Conservation (phyloP, 2,329 filamentous ascomycete genomes). For the Ceratocystis alfenasii region DNA sequence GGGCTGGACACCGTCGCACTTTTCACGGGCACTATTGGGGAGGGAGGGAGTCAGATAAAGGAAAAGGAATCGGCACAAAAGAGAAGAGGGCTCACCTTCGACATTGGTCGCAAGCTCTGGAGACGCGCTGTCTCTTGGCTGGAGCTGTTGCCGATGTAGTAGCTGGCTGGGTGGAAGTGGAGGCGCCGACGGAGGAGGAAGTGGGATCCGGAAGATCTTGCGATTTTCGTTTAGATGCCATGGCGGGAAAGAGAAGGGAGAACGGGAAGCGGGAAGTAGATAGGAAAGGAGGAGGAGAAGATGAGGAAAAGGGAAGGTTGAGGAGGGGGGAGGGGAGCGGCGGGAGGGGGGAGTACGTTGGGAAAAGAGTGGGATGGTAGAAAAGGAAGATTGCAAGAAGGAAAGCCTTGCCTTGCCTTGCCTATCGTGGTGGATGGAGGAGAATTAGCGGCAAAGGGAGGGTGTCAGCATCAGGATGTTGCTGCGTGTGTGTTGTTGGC, state of each 20-base stretch:
- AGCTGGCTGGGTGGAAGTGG: constrained; percentile 23
- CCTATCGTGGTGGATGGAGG: not conserved
- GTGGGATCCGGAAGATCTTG: constrained; percentile 24
- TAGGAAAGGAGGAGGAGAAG: not conserved
- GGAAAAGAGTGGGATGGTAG: not conserved
- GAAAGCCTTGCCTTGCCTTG: too few species aligned
- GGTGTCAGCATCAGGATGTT: not conserved
- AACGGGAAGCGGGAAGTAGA: not conserved
- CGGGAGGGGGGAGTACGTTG: not conserved
- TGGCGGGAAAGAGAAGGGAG: constrained; percentile 22
- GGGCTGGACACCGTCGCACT: constrained; percentile 59
- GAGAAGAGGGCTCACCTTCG: constrained; percentile 29
- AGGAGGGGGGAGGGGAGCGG: not conserved
- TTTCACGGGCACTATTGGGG: constrained; percentile 45
- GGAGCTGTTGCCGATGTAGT: constrained; percentile 27
- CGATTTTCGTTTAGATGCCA: constrained; percentile 33
- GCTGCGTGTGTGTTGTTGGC: not conserved
- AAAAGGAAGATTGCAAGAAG: constrained; percentile 6
- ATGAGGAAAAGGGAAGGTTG: not conserved
- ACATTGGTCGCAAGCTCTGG: constrained; percentile 58
- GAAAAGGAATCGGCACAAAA: not conserved
- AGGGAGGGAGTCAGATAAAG: not conserved
- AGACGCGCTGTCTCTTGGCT: constrained; percentile 52
- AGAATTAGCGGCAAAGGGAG: not conserved
- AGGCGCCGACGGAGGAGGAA: constrained; percentile 25